A percentile compares a stretch with the other conserved stretches of the same genome.
Evolutionary conservation across 2,329 filamentous ascomycete genomes (phyloP).

Genomic region (Juglanconis sp.): DNA sequence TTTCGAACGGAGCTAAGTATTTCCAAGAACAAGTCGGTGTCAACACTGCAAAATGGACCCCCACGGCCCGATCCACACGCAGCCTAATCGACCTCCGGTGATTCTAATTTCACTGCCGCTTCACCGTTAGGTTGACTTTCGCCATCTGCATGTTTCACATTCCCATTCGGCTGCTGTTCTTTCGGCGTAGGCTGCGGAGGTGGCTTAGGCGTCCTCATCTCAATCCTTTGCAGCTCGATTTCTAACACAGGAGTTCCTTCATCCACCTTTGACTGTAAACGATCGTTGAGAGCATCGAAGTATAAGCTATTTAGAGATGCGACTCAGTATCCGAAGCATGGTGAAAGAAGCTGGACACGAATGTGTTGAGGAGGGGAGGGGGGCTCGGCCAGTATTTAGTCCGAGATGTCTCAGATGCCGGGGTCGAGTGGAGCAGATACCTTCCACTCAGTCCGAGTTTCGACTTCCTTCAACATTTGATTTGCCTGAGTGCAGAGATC

Average conservation of each 20-base stretch:
- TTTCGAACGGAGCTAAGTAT: too few species aligned
- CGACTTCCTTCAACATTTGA: too few species aligned
- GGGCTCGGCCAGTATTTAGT: too few species aligned
- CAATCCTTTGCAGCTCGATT: constrained; percentile 50
- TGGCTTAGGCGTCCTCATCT: constrained; percentile 31
- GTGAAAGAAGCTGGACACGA: too few species aligned
- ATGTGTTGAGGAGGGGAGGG: too few species aligned
- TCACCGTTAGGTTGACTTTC: not conserved
- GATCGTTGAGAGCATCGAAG: constrained; percentile 46
- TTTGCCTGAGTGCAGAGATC: too few species aligned
- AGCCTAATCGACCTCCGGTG: constrained; percentile 12
- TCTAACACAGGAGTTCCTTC: constrained; percentile 50
- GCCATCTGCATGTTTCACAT: not conserved
- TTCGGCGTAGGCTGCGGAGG: not conserved
- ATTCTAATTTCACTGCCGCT: constrained; percentile 5
- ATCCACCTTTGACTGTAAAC: constrained; percentile 41
- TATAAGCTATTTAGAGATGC: constrained; percentile 29
- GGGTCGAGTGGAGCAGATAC: too few species aligned
- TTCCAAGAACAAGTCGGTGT: too few species aligned
- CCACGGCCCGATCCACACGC: too few species aligned
- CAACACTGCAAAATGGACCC: too few species aligned
- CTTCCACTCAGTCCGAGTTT: too few species aligned
- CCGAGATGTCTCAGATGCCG: too few species aligned
- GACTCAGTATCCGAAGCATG: not conserved
- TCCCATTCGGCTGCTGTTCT: not conserved